phyloP scores from a whole-genome alignment of 352 stramenopile genomes.

The Phytophthora tentaculata region DNA sequence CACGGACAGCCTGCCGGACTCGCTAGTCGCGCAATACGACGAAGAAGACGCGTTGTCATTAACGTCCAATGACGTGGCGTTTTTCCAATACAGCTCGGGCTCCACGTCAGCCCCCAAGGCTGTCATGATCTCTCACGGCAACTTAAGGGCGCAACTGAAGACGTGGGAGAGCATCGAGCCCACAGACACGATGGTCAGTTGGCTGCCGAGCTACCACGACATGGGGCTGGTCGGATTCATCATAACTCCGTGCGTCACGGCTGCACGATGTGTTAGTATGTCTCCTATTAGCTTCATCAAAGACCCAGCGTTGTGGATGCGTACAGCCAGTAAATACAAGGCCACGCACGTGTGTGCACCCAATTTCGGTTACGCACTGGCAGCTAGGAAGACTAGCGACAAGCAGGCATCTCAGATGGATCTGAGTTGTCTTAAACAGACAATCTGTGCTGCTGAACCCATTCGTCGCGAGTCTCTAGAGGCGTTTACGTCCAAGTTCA shows the following conservation, averaged over 20 bases:
- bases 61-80: constrained; percentile 66
- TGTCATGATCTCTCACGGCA: constrained; percentile 87
- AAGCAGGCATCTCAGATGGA: constrained; percentile 66
- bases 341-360: constrained; percentile 79
- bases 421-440: constrained; percentile 69
- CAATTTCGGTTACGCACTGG: constrained; percentile 84
- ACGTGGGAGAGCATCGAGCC: constrained; percentile 73
- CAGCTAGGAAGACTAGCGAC: constrained; percentile 77
- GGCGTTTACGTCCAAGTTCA: constrained; percentile 76
- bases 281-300: constrained; percentile 90
- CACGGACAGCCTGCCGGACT: constrained; percentile 66
- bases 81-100: constrained; percentile 88
- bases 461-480: constrained; percentile 82
- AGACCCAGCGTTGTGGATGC: constrained; percentile 84
- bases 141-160: constrained; percentile 74
- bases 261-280: constrained; percentile 76
- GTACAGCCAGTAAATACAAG: constrained; percentile 74
- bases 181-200: constrained; percentile 76
- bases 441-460: constrained; percentile 82
- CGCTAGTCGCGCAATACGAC: constrained; percentile 56
- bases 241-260: constrained; percentile 63
- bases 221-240: constrained; percentile 89
- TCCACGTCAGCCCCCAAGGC: constrained; percentile 84
- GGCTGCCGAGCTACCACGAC: constrained; percentile 85
- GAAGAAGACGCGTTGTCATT: constrained; percentile 47